Base-by-base conservation (phyloP, 2,329 filamentous ascomycete genomes). In the Monosporascus sp. region DNA sequence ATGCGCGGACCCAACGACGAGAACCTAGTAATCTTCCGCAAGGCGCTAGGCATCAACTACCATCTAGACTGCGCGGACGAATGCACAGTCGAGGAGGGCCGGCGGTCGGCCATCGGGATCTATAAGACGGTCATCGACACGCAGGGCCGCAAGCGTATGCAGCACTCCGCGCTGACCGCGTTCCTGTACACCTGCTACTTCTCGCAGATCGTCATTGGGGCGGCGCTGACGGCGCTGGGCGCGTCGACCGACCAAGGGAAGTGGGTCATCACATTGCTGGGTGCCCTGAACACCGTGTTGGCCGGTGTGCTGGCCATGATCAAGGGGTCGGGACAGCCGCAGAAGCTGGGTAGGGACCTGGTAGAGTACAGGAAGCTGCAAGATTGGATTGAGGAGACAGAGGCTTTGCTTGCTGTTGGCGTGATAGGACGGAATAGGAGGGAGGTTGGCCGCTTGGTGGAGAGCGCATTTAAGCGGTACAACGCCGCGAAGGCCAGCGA, bases 271-370 rank as follows among this genome's bases (percentile, higher is more conserved):
- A 82, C 81, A 11, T 65, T 80, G 0, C 70, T 87, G 1, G 84
- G 85, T 3, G 82, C 82, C 1, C 64, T 82, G 14, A 88, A 87
- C 60, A 85, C 82, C 3, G 67, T 84, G 4, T 73, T 85, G 6
- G 84, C 84, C 1, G 84, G 85, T 17, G 69, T 84, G 1, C 67
- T 87, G 20, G 82, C 83, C 0, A 74, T 80, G 7, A 63, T 80
- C 47, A 79, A 78, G 60, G 75, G 77, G 5, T 76, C 77, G 43
- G 78, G 78, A 0, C 59, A 80, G 50, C 77, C 77, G 0, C 73
- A 77, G 57, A 63, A 74, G 17, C 55, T 80, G n/a, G 67, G 73
- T 41, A 73, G 75, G 49, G 74, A 80, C 52, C 72, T 73, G 38
- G 67, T 74, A 15, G 73, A 73, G 44, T 77, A 76, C 59, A 64